Evolutionary conservation across 805 yeast genomes (phyloP).

Genomic region (Metschnikowia amazonensis): DNA sequence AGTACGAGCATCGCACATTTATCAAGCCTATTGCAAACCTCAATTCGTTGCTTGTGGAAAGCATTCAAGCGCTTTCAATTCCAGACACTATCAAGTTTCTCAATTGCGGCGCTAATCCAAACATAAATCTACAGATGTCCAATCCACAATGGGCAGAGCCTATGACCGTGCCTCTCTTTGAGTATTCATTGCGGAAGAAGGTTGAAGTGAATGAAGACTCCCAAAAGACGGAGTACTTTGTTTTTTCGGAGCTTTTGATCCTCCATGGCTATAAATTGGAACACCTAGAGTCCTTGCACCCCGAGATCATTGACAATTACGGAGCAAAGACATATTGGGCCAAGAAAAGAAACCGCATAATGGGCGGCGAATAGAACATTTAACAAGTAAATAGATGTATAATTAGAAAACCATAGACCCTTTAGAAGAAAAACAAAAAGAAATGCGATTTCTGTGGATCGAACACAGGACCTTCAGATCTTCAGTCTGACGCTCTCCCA

Average conservation of each 20-base stretch:
- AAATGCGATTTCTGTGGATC: conserved; percentile 18
- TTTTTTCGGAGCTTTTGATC: conserved; percentile 55
- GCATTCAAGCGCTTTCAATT: conserved; percentile 50
- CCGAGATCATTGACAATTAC: conserved; percentile 37
- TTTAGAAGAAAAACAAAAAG: no score
- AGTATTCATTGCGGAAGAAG: conserved; percentile 51
- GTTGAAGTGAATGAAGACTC: conserved; percentile 18
- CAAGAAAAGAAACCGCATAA: conserved; percentile 21
- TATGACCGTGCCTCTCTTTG: conserved; percentile 29
- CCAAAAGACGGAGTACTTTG: conserved; percentile 24
- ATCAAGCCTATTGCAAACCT: conserved; percentile 22
- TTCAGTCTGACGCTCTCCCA: conserved; percentile 25
- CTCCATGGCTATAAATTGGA: conserved; percentile 55
- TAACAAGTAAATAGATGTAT: not conserved
- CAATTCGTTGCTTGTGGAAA: conserved; percentile 44
- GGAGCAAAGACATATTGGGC: conserved; percentile 57
- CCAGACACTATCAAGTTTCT: conserved; percentile 41
- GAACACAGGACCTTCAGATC: conserved; percentile 20
- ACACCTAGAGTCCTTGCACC: conserved; percentile 19
- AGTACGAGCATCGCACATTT: conserved; percentile 57
- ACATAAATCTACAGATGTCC: conserved; percentile 36
- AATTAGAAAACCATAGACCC: not conserved
- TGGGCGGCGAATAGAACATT: conserved; percentile 5
- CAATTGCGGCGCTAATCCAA: conserved; percentile 47
- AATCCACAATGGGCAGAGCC: conserved; percentile 17